Percentiles rank a stretch among this genome's conserved stretches.
phyloP scores from a whole-genome alignment of 441 rosid genomes.

The Gossypium schwendimanii region DNA sequence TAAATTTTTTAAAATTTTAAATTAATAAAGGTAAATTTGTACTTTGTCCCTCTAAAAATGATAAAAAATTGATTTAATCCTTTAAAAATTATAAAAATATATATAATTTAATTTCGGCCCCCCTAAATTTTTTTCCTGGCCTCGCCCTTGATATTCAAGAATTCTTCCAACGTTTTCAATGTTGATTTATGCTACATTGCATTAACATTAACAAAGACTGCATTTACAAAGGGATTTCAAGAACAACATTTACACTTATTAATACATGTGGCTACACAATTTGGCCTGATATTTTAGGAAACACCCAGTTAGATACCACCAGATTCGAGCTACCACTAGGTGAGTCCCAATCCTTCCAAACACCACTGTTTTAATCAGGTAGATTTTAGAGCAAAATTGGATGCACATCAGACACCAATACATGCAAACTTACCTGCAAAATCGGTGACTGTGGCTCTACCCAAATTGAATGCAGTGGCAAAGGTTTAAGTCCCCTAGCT shows the following conservation, averaged over 20 bases:
- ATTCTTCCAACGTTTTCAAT: too few species aligned
- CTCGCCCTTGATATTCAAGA: too few species aligned
- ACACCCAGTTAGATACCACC: constrained; percentile 31
- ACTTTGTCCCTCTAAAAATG: too few species aligned
- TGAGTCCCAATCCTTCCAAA: constrained; percentile 37
- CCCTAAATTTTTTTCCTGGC: too few species aligned
- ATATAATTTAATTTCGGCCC: too few species aligned
- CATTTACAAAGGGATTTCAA: constrained; percentile 16
- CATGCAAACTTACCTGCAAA: constrained; percentile 34
- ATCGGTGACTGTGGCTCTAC: constrained; percentile 54
- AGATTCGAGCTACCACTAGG: constrained; percentile 46
- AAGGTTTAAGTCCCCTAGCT: constrained; percentile 37
- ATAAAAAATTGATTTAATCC: too few species aligned
- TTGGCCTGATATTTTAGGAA: constrained; percentile 57
- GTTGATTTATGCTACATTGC: too few species aligned
- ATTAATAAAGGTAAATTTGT: too few species aligned
- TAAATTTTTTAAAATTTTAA: too few species aligned
- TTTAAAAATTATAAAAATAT: too few species aligned
- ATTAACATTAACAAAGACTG: too few species aligned
- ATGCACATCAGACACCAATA: constrained; percentile 35
- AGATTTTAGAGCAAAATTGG: constrained; percentile 57
- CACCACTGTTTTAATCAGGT: constrained; percentile 48
- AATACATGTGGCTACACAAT: constrained; percentile 47
- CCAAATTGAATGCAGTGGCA: constrained; percentile 47
- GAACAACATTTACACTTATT: constrained; percentile 42